A percentile compares a stretch with the other conserved stretches of the same genome.
Evolutionary conservation across 371 early-diverging fungal species (phyloP).

Genomic region (Mortierella sp.): DNA sequence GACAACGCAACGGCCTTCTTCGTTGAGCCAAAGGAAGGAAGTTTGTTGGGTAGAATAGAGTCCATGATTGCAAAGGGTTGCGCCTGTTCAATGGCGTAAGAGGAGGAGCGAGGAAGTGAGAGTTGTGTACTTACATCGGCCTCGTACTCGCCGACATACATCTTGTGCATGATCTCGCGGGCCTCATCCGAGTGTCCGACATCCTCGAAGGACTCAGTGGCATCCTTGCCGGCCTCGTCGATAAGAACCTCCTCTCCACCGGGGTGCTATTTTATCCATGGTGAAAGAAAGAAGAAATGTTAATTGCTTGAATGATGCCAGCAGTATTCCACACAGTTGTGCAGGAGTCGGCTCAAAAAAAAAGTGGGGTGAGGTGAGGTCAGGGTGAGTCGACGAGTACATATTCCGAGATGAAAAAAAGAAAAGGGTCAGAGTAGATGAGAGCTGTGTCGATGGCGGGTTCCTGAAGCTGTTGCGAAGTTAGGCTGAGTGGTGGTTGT

Average conservation of each 20-base stretch:
- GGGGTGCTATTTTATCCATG: conserved; percentile 72
- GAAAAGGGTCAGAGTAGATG: background rate
- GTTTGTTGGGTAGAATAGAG: background rate
- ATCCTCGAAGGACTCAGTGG: conserved; percentile 95
- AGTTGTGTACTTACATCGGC: conserved; percentile 61
- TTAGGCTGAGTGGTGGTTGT: background rate
- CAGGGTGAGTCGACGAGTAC: background rate
- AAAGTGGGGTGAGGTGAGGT: background rate
- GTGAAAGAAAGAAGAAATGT: background rate
- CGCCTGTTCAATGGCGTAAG: background rate
- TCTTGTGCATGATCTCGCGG: conserved; percentile 79
- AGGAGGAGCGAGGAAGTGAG: background rate
- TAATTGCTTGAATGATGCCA: background rate
- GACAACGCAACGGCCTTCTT: background rate
- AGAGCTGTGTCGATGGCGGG: conserved; percentile 5
- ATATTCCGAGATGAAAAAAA: conserved; percentile 9
- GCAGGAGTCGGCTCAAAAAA: background rate
- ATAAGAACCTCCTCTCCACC: conserved; percentile 87
- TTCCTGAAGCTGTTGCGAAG: background rate
- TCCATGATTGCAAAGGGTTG: background rate
- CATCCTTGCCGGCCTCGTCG: conserved; percentile 88
- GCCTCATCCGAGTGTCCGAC: conserved; percentile 97
- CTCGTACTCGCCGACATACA: conserved; percentile 83
- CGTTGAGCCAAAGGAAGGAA: background rate
- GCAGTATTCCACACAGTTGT: background rate